Percentiles rank a stretch among this genome's conserved stretches.
phyloP scores from a whole-genome alignment of 345 rosid species.

The Microthlaspi erraticum region DNA sequence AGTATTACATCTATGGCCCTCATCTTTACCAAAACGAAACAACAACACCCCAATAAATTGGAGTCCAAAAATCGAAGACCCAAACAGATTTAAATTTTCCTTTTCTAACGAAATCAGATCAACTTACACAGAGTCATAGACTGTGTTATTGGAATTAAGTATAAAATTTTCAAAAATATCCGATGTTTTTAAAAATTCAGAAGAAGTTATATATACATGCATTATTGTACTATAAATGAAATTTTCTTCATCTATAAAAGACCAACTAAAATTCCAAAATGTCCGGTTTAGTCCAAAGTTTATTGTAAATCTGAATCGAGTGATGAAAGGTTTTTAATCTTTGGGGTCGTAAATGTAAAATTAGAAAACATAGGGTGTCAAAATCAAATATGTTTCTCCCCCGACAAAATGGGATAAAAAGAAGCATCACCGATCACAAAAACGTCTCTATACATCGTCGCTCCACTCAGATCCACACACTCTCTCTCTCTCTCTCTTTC shows the following conservation, averaged over 20 bases:
- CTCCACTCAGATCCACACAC: constrained; percentile 36
- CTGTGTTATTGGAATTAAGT: too few species aligned
- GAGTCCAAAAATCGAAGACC: not conserved
- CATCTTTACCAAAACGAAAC: not conserved
- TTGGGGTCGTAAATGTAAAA: constrained; percentile 2
- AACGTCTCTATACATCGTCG: constrained; percentile 7
- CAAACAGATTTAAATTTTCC: not conserved
- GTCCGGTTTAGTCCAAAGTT: too few species aligned
- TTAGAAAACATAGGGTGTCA: constrained; percentile 5
- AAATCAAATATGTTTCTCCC: not conserved
- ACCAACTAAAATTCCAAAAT: too few species aligned
- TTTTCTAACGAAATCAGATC: not conserved
- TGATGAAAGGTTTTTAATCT: not conserved
- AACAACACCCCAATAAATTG: not conserved
- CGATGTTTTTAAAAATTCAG: too few species aligned
- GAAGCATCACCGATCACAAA: constrained; percentile 33
- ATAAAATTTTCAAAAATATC: too few species aligned
- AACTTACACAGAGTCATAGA: too few species aligned
- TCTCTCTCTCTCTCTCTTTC: not conserved
- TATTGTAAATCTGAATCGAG: too few species aligned
- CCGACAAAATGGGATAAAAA: constrained; percentile 36
- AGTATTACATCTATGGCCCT: not conserved
- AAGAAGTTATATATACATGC: too few species aligned
- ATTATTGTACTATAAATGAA: too few species aligned
- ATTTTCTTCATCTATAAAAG: too few species aligned